These are phyloP conservation scores for Aspergillus olivimuriae DNA, from an alignment of 495 filamentous ascomycete species.

Conservation along the genomic window DNA sequence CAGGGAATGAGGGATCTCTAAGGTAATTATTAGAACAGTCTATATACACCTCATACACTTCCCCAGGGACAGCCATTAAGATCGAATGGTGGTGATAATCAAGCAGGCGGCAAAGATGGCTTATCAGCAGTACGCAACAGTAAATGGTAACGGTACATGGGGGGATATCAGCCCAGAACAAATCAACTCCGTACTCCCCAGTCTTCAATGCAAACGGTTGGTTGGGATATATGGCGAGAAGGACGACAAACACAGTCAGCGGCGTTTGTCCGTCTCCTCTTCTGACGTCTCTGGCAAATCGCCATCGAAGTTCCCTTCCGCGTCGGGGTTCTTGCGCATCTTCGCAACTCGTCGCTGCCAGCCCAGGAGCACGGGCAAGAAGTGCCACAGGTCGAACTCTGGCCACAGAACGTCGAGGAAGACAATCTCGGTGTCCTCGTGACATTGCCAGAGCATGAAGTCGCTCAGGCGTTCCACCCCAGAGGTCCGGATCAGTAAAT, in stretches of 20 bases:
- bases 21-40: too few species aligned
- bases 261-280: constrained; percentile 17
- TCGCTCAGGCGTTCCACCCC: constrained; percentile 89
- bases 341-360: constrained; percentile 73
- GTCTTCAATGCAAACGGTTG: not conserved
- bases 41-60: too few species aligned
- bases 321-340: constrained; percentile 34
- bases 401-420: constrained; percentile 94
- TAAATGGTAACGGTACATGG: too few species aligned
- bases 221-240: constrained; percentile 1
- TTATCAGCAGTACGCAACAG: too few species aligned
- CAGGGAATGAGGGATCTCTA: too few species aligned
- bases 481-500: constrained; percentile 83
- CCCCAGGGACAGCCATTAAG: too few species aligned
- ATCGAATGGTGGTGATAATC: too few species aligned
- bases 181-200: constrained; percentile 1
- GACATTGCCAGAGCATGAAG: constrained; percentile 98
- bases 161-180: constrained; percentile 3
- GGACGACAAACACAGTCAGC: constrained; percentile 24
- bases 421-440: constrained; percentile 83
- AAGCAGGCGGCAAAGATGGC: too few species aligned
- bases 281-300: constrained; percentile 22
- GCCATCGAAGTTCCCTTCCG: constrained; percentile 39
- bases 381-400: constrained; percentile 91
- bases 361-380: constrained; percentile 82